Evolutionary conservation across 2,329 filamentous ascomycete genomes (phyloP).

Genomic region (Rutstroemia sp.): DNA sequence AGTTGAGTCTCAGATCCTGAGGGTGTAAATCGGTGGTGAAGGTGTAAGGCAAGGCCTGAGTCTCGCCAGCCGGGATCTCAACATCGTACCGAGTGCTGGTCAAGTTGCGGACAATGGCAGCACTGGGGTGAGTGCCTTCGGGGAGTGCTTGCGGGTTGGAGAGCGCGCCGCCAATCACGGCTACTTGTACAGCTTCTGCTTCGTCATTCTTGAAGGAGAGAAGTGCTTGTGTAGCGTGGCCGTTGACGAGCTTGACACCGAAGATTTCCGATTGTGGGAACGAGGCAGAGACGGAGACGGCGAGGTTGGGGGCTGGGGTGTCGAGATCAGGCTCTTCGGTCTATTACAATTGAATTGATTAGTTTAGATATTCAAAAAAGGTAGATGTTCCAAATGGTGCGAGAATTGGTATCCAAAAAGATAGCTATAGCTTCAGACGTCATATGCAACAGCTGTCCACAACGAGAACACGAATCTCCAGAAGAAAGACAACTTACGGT

Average conservation of each 20-base stretch:
- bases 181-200: conserved; percentile 62
- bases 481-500: conserved; percentile 40
- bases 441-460: conserved; percentile 3
- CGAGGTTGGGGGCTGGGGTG: conserved; percentile 39
- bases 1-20: conserved; percentile 73
- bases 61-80: conserved; percentile 67
- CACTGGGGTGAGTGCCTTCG: conserved; percentile 39
- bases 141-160: conserved; percentile 47
- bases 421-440: conserved; percentile 5
- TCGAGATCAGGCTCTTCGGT: conserved; percentile 23
- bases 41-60: conserved; percentile 69
- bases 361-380: no score
- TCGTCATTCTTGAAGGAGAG: conserved; percentile 83
- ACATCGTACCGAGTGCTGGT: conserved; percentile 68
- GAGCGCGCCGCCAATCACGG: conserved; percentile 71
- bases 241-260: conserved; percentile 92
- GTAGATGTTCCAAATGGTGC: no score
- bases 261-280: conserved; percentile 66
- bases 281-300: conserved; percentile 56
- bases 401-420: background rate
- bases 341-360: background rate
- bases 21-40: conserved; percentile 91
- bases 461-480: background rate
- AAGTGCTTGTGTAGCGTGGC: conserved; percentile 73
- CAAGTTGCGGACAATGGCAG: conserved; percentile 72